Evolutionary conservation across 306 rosid species (phyloP).

Genomic region (Sindora glabra): DNA sequence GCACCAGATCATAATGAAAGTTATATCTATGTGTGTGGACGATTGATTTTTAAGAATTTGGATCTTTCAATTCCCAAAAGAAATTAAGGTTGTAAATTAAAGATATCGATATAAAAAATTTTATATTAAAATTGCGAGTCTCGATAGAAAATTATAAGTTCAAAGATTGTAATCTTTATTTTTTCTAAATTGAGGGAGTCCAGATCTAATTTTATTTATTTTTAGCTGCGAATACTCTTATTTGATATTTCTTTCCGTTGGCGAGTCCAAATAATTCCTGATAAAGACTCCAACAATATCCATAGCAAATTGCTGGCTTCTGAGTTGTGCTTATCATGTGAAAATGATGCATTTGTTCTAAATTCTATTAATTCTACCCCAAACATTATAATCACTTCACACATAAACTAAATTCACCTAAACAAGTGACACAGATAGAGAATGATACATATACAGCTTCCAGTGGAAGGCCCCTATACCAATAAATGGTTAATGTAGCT

Average conservation of each 20-base stretch:
- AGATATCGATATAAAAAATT: no score
- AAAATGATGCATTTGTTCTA: slow-evolving; percentile 1
- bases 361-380: neutral
- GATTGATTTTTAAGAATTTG: no score
- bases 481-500: neutral
- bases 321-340: neutral
- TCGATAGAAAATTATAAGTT: no score
- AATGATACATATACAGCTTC: slow-evolving; percentile 7
- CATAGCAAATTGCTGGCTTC: neutral
- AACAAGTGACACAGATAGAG: slow-evolving; percentile 9
- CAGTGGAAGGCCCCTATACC: neutral
- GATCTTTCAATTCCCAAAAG: no score
- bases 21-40: neutral
- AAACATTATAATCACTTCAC: neutral
- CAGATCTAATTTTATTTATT: no score
- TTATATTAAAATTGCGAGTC: no score
- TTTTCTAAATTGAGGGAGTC: no score
- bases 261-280: no score
- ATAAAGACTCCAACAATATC: slow-evolving; percentile 16
- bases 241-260: no score
- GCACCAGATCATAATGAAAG: neutral
- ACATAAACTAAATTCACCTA: slow-evolving; percentile 8
- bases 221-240: no score
- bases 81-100: no score
- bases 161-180: no score